Base-by-base conservation (phyloP, 2,329 filamentous ascomycete genomes). In the Neurospora sp. region DNA sequence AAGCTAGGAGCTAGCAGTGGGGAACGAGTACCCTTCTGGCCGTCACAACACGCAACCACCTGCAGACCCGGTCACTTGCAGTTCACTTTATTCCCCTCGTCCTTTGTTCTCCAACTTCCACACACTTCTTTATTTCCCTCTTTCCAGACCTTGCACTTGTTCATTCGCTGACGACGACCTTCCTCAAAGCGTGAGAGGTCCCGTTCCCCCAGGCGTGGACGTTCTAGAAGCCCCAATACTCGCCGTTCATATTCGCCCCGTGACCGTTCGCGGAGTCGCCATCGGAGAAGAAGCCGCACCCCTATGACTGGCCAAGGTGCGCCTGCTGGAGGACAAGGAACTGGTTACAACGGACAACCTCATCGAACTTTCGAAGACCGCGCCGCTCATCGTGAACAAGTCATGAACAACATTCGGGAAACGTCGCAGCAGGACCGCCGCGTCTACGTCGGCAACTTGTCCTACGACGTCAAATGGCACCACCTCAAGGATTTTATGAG, bases 401-500 rank as follows among this genome's bases (percentile, higher is more conserved):
- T 97, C 93, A 96, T 98, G 93, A 91, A 90, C 82, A 93, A 89
- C 79, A 91, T 97, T 77, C 91, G 93, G 79, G 96, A 98, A 79
- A 91, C 92, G 66, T 98, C 96, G 73, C 96, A 98, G 81, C 96
- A 99, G 84, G 96, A 99, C 86, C 95, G 96, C 79, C 94, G 96
- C 76, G 96, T 99, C 88, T 99, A 99, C 81, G 96, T 99, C 80
- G 96, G 96, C 82, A 99, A 99, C 81, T 87, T 99, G 77, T 96
- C 94, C 67, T 99, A 99, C 85, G 96, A 99, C 86, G 96, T 99
- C 81, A 99, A 99, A 86, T 99, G 96, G 96, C 95, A 98, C 85
- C 96, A 98, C 79, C 89, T 99, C 73, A 99, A 99, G 86, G 96
- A 99, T 85, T 98, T 98, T 81, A 99, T 99, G 96, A 92, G 96